phyloP scores from a whole-genome alignment of 2,329 filamentous ascomycete species.

The Ilyonectria mors-panacis region DNA sequence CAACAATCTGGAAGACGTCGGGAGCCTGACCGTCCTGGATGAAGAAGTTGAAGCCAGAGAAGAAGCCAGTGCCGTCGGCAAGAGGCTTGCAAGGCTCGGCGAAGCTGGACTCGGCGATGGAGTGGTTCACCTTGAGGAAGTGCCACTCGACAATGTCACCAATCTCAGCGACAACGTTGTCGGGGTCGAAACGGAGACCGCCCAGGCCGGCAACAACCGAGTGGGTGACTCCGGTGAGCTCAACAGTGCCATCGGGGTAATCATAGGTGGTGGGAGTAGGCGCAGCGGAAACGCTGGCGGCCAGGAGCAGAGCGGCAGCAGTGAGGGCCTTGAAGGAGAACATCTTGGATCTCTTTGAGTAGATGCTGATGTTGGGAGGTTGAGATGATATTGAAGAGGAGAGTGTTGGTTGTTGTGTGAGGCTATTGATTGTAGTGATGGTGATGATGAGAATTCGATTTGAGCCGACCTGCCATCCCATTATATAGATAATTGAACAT shows the following conservation, averaged over 20 bases:
- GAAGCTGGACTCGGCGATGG: conserved; percentile 61
- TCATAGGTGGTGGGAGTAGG: conserved; percentile 50
- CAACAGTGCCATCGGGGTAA: conserved; percentile 51
- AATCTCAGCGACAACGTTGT: conserved; percentile 62
- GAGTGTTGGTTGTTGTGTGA: conserved; percentile 19
- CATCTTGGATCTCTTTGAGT: conserved; percentile 46
- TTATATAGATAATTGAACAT: conserved; percentile 44
- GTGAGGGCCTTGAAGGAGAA: conserved; percentile 50
- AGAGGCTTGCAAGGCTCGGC: conserved; percentile 60
- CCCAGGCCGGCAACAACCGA: conserved; percentile 61
- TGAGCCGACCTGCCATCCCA: conserved; percentile 22
- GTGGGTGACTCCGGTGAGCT: conserved; percentile 60
- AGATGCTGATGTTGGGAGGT: conserved; percentile 3
- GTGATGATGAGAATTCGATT: conserved; percentile 32
- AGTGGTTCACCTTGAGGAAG: conserved; percentile 68
- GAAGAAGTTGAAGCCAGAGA: conserved; percentile 61
- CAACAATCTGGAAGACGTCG: conserved; percentile 61
- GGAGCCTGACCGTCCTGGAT: conserved; percentile 53
- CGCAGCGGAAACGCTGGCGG: conserved; percentile 50
- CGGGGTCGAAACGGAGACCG: conserved; percentile 65
- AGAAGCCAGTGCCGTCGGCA: conserved; percentile 57
- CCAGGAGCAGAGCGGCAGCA: conserved; percentile 48
- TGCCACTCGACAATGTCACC: conserved; percentile 70
- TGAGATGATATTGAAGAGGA: conserved; percentile 15
- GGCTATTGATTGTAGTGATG: conserved; percentile 25